A percentile compares a stretch with the other conserved stretches of the same genome.
These are phyloP conservation scores for Aspergillus leporis DNA, from an alignment of 495 filamentous ascomycete genomes.

Conservation along the genomic window DNA sequence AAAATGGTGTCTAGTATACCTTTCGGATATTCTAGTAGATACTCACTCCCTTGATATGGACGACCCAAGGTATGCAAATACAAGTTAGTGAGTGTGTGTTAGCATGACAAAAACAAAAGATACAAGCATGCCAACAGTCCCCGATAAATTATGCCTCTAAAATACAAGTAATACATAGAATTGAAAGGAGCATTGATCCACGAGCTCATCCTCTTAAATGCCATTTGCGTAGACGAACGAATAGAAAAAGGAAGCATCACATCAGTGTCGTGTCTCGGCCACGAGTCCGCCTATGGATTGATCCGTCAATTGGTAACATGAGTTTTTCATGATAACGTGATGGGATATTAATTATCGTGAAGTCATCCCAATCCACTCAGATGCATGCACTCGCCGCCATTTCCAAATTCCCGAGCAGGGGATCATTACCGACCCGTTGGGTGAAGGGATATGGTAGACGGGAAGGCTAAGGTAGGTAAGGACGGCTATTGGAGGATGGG, in stretches of 20 bases:
- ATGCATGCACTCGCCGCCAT: background rate
- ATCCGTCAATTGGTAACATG: background rate
- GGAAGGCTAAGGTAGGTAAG: slow-evolving; percentile 1
- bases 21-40: too few relatives aligned
- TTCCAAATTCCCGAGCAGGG: background rate
- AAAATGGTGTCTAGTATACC: too few relatives aligned
- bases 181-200: background rate
- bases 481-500: slow-evolving; percentile 5
- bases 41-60: too few relatives aligned
- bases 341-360: background rate
- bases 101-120: too few relatives aligned
- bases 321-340: background rate
- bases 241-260: background rate
- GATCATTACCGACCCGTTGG: background rate
- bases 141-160: background rate
- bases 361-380: background rate
- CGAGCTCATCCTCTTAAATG: background rate
- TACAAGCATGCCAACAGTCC: background rate
- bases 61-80: too few relatives aligned
- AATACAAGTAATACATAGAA: slow-evolving; percentile 3
- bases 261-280: background rate
- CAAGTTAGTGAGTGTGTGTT: too few relatives aligned
- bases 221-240: background rate
- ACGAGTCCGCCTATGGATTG: background rate
- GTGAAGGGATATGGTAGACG: background rate